Percentiles rank a stretch among this genome's conserved stretches.
Conservation (phyloP, 345 rosid genomes). For the thale cress (Arabidopsis thaliana) region TAIR10.1 NC_003074.8:9891001-9891500, state of each 20-base stretch:
- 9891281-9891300: slow-evolving; percentile 14
- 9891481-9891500: neutral
- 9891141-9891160: neutral
- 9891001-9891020: too few relatives aligned
- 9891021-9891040: neutral
- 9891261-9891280: slow-evolving; percentile 18
- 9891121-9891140: too few relatives aligned
- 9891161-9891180: neutral
- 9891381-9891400: slow-evolving; percentile 5
- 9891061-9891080: neutral
- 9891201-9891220: neutral
- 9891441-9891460: neutral
- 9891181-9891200: neutral
- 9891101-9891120: too few relatives aligned
- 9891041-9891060: neutral
- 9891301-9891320: too few relatives aligned
- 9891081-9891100: too few relatives aligned
- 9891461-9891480: neutral
- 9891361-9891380: slow-evolving; percentile 21
- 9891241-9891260: neutral
- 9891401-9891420: slow-evolving; percentile 13
- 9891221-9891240: slow-evolving; percentile 14
- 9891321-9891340: too few relatives aligned
- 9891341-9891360: neutral
- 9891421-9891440: slow-evolving; percentile 10